Evolutionary conservation across 352 stramenopile genomes (phyloP), one percentile per base, ranked within the genome.

Genomic region (Salisapilia sapeloensis): DNA sequence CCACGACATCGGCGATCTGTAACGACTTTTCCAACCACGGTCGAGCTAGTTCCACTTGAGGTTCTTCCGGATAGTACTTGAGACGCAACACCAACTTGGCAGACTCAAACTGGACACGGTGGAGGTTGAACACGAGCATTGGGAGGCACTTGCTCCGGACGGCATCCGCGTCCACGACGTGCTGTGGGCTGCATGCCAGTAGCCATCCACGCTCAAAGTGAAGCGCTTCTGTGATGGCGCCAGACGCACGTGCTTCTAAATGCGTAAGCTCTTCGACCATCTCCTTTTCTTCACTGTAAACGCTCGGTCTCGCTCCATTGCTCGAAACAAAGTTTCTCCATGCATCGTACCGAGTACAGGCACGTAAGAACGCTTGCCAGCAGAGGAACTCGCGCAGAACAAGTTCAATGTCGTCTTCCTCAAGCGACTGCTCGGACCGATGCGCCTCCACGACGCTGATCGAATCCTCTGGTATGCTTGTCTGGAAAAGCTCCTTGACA

Each of bases 181-280:
- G 48, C 33, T 64, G 48, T 8, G 56, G 54, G 15, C 48, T 56
- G 32, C 67, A 80, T n/a, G 49, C 35, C 18, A 55, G 25, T 28
- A 86, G 50, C 75, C 75, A 90, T 8, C 65, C 75, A 15, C 78
- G 54, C 38, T 83, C 70, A 42, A 90, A 90, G 25, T 84, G 65
- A 30, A 90, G 52, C 22, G 59, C 67, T 22, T 80, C 67, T n/a
- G 78, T 34, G n/a, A 72, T 53, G 6, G 53, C 54, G 1, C 48
- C 50, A 18, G 51, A 50, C 0, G 70, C 60, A 3, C 58, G 47
- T 8, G 70, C 69, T 8, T 70, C 63, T 28, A 82, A 65, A 43
- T 80, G 79, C 61, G 82, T 82, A 14, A 90, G 45, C 23, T 82
- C 65, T 4, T 55, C 52, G 24, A 87, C 34, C 33, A 74, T 75